Evolutionary conservation across 2,329 filamentous ascomycete species (phyloP).

Genomic region (Penicillium sp.): DNA sequence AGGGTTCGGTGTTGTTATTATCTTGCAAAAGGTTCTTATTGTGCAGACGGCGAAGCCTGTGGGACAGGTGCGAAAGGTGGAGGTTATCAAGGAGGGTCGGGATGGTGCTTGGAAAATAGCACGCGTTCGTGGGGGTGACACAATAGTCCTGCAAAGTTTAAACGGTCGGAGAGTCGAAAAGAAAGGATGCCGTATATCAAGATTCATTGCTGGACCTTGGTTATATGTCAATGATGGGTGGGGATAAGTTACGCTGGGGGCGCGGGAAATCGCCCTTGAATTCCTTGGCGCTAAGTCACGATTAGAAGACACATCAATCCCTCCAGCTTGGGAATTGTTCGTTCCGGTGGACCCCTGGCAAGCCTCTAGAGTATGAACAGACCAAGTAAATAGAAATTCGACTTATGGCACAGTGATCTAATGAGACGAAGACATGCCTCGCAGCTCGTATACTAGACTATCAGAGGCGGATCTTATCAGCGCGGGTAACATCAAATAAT

Average conservation of each 20-base stretch:
- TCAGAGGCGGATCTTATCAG: slow-evolving; percentile 11
- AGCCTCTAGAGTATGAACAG: slow-evolving; percentile 14
- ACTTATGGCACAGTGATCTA: background rate
- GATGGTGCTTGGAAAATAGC: too few species aligned
- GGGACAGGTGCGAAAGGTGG: background rate
- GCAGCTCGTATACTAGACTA: background rate
- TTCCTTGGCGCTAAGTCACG: too few species aligned
- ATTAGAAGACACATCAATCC: too few species aligned
- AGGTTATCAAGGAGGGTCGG: too few species aligned
- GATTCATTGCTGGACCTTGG: too few species aligned
- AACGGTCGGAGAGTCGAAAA: too few species aligned
- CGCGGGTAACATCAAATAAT: slow-evolving; percentile 18
- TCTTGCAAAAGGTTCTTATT: background rate
- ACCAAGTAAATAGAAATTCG: background rate
- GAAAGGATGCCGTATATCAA: too few species aligned
- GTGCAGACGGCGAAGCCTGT: slow-evolving; percentile 1
- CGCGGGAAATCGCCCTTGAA: too few species aligned
- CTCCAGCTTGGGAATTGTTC: slow-evolving; percentile 20
- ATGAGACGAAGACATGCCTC: background rate
- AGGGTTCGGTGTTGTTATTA: background rate
- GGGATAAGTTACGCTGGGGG: too few species aligned
- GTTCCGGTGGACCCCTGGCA: slow-evolving; percentile 22
- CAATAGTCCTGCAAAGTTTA: too few species aligned
- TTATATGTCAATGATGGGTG: too few species aligned
- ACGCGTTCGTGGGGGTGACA: too few species aligned